A percentile compares a stretch with the other conserved stretches of the same genome.
Conservation (phyloP, 106 monocot species). For the Apostasia shenzhenica region DNA sequence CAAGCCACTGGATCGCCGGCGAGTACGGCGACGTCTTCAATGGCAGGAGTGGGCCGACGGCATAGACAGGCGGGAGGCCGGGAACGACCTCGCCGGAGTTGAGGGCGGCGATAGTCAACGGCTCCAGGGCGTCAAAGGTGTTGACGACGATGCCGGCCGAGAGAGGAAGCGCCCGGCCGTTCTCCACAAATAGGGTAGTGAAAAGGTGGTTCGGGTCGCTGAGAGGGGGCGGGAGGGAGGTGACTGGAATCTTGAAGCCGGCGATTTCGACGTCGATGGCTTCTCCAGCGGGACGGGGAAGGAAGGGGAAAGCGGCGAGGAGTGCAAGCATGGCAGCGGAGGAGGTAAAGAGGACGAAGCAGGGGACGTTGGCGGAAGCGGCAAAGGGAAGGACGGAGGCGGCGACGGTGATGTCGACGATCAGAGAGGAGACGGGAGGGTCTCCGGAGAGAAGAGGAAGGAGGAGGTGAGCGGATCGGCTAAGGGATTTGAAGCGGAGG, state of each 20-base stretch:
- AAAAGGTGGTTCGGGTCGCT: conserved; percentile 24
- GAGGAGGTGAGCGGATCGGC: conserved; percentile 36
- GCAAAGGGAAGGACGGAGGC: conserved; percentile 22
- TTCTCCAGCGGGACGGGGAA: background rate
- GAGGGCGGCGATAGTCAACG: conserved; percentile 26
- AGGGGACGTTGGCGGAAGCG: conserved; percentile 4
- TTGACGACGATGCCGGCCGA: conserved; percentile 44
- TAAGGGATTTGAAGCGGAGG: conserved; percentile 31
- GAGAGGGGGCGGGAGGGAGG: conserved; percentile 13
- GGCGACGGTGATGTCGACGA: conserved; percentile 25
- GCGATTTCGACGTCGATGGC: conserved; percentile 32
- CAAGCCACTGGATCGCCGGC: conserved; percentile 28
- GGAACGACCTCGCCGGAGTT: conserved; percentile 10
- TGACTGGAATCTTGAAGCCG: conserved; percentile 4
- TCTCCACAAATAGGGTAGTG: conserved; percentile 18
- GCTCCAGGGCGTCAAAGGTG: conserved; percentile 38
- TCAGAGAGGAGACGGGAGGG: conserved; percentile 18
- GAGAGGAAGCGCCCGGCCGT: conserved; percentile 6
- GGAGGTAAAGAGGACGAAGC: conserved; percentile 38
- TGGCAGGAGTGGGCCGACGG: conserved; percentile 38
- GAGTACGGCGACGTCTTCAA: background rate
- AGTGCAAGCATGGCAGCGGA: conserved; percentile 35
- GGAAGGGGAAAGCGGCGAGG: conserved; percentile 21
- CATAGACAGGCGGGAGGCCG: conserved; percentile 30
- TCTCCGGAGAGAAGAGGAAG: conserved; percentile 14